These are phyloP conservation scores for Comarum palustre DNA, from an alignment of 306 rosid species.

Conservation along the genomic window DNA sequence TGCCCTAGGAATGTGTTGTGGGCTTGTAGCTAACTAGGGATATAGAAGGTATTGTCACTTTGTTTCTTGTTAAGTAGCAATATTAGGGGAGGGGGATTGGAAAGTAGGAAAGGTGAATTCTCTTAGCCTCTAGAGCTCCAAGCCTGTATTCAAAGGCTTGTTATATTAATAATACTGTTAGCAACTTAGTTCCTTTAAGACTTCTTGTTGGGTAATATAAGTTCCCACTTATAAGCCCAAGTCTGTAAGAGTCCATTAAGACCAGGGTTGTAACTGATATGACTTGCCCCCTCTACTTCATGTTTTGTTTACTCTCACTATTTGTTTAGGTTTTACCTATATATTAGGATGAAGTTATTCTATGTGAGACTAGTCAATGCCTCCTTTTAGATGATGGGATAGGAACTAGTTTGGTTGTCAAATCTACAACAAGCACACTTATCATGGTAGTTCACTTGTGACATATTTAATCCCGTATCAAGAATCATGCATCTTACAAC, in stretches of 20 bases:
- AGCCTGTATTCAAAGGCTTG: neutral
- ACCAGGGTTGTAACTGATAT: neutral
- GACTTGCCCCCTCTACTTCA: neutral
- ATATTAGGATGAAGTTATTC: neutral
- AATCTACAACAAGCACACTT: neutral
- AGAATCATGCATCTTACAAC: neutral
- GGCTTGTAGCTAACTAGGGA: neutral
- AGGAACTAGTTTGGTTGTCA: neutral
- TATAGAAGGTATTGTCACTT: neutral
- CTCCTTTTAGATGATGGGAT: neutral
- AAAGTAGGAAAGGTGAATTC: neutral
- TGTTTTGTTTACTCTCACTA: neutral
- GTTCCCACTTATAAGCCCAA: too few relatives aligned
- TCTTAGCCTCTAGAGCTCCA: neutral
- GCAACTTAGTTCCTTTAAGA: neutral
- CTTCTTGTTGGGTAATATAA: neutral
- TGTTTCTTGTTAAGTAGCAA: neutral
- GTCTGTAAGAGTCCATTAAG: neutral
- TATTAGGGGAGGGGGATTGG: neutral
- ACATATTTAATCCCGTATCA: neutral
- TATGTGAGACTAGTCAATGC: neutral
- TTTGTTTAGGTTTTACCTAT: neutral
- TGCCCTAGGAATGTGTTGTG: neutral
- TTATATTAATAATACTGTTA: neutral
- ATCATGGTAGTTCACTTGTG: constrained; percentile 3